Percentiles rank a stretch among this genome's conserved stretches.
Evolutionary conservation across 2,329 filamentous ascomycete genomes (phyloP).

Genomic region (Colletotrichum lini): DNA sequence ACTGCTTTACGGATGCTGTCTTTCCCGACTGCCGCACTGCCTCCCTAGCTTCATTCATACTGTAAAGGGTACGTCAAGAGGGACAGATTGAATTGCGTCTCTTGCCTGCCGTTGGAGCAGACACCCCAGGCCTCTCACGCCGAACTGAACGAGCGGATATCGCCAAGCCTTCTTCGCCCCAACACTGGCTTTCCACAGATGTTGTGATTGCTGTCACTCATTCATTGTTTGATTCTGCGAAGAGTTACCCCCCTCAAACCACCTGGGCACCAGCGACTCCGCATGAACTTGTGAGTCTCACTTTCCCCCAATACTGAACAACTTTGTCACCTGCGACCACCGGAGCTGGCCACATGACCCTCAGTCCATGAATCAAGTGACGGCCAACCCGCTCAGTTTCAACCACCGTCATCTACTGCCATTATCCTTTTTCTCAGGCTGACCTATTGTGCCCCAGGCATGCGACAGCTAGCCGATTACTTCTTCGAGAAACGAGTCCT

Average conservation of each 20-base stretch:
- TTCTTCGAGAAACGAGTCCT: neutral
- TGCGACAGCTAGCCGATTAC: neutral
- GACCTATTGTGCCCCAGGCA: neutral
- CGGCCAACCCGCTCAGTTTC: neutral
- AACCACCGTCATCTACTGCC: neutral
- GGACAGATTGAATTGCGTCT: neutral
- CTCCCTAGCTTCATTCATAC: neutral
- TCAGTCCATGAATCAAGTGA: constrained; percentile 19
- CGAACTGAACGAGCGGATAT: too few relatives aligned
- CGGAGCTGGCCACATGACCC: constrained; percentile 20
- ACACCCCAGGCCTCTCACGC: neutral
- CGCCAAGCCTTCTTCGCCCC: neutral
- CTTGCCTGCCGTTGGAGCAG: neutral
- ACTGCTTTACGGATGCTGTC: neutral
- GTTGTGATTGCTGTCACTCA: neutral
- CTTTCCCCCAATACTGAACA: constrained; percentile 2
- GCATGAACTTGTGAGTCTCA: constrained; percentile 16
- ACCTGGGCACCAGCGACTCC: constrained; percentile 2
- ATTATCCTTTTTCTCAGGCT: neutral
- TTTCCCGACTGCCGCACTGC: neutral
- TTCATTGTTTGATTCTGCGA: neutral
- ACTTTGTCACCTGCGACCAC: constrained; percentile 28
- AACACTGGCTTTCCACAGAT: neutral
- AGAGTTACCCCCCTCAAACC: neutral
- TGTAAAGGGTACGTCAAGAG: neutral